Evolutionary conservation across 768 basidiomycete genomes (phyloP), one percentile per base, ranked within the genome.

Genomic region (Lentinula detonsa): DNA sequence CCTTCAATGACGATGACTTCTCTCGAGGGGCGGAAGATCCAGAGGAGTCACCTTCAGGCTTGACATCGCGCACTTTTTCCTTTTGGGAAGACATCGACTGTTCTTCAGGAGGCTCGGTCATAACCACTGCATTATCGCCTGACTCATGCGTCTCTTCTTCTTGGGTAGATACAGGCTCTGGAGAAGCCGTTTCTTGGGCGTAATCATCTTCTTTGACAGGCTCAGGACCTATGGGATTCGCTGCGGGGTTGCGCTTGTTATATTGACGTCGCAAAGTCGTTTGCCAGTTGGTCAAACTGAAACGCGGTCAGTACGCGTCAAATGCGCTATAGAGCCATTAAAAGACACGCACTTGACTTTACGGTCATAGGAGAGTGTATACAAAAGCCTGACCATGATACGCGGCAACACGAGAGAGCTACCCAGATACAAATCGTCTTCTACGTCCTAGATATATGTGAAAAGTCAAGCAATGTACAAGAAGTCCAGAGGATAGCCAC

Each of bases 251-350:
- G 49, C 92, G 85, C 70, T 84, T 87, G 61, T 80, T 74, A 72
- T 92, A 91, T 69, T 93, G 91, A 65, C 85, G 87, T 61, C 89
- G 87, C 49, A 94, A 76, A 34, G 80, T 78, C 34, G 85, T 81
- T 73, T 93, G 90, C 91, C 91, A 93, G 70, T 84, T 91, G 67
- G 88, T 85, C 53, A 81, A 67, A 39, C 91, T 93, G 65, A 60
- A 60, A 64, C 18, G 63, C 64, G 57, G 62, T 65, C 53, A 66
- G 55, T 63, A 64, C 59, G 62, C 63, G 64, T 67, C 33, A 63
- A 65, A 66, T 63, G 64, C 54, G 53, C 59, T 50, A 51, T 23
- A 52, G 46, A n/a, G 56, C 52, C 6, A 28, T 18, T 40, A 53
- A 15, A 56, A 54, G 63, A 64, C 61, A 74, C 89, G 69, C 72